phyloP scores from a whole-genome alignment of 306 rosid genomes.

The Neltuma alba region DNA sequence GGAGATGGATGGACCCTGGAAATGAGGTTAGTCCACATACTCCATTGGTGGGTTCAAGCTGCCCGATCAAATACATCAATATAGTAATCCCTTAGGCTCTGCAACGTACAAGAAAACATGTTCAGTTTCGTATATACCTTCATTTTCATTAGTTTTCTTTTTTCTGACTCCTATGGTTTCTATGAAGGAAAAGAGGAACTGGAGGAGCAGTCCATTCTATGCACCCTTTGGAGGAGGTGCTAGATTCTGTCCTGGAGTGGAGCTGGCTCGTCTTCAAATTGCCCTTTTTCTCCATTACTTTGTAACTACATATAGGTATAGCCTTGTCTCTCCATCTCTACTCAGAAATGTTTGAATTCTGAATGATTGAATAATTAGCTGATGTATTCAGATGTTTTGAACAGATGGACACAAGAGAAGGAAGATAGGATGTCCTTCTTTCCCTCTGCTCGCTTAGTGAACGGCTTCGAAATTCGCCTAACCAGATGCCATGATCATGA shows the following conservation, averaged over 20 bases:
- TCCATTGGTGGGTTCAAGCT: neutral
- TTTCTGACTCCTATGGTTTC: neutral
- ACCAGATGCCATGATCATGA: conserved; percentile 41
- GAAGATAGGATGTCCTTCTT: conserved; percentile 88
- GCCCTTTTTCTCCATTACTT: conserved; percentile 84
- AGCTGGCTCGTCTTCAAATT: conserved; percentile 88
- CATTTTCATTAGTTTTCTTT: neutral
- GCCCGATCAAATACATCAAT: neutral
- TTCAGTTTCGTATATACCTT: neutral
- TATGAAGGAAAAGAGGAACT: conserved; percentile 76
- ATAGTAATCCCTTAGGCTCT: neutral
- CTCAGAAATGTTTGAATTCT: neutral
- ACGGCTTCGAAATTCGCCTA: conserved; percentile 75
- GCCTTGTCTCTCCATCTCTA: conserved; percentile 29
- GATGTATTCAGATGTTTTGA: conserved; percentile 28
- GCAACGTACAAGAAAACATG: neutral
- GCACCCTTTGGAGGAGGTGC: conserved; percentile 97
- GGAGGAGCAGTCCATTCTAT: conserved; percentile 80
- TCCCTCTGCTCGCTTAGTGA: conserved; percentile 86
- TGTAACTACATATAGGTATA: conserved; percentile 65
- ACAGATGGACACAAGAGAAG: conserved; percentile 84
- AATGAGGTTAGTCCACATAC: conserved; percentile 62
- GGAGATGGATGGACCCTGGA: conserved; percentile 93
- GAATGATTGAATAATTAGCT: neutral
- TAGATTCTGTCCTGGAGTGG: conserved; percentile 95